phyloP scores from a whole-genome alignment of 1,284 basidiomycete genomes.

The Anthracocystis panici-leucophaei region DNA sequence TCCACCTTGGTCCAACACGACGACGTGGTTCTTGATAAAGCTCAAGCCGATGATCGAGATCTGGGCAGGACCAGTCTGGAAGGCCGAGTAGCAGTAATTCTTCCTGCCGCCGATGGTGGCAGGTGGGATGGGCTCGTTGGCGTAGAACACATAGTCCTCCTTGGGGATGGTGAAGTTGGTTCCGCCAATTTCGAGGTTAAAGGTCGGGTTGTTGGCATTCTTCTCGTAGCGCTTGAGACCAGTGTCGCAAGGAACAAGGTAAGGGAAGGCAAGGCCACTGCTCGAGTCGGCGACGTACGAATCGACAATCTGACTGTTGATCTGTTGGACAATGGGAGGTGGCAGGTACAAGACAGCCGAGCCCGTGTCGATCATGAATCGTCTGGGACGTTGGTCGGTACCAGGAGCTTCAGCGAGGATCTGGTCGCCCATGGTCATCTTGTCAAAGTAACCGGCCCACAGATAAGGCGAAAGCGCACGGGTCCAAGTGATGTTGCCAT shows the following conservation, averaged over 20 bases:
- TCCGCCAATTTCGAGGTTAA: conserved; percentile 41
- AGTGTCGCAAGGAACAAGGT: conserved; percentile 58
- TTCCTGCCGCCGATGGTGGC: conserved; percentile 36
- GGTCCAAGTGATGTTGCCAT: conserved; percentile 51
- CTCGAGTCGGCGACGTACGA: conserved; percentile 31
- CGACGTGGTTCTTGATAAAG: conserved; percentile 61
- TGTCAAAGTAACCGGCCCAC: conserved; percentile 52
- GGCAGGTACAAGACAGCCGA: conserved; percentile 54
- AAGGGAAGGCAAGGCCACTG: conserved; percentile 42
- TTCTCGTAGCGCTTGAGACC: conserved; percentile 51
- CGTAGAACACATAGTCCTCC: conserved; percentile 58
- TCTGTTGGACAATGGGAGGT: conserved; percentile 28
- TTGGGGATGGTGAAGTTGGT: conserved; percentile 52
- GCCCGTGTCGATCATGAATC: conserved; percentile 58
- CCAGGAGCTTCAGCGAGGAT: conserved; percentile 28
- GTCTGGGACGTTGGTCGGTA: conserved; percentile 27
- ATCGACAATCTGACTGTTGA: conserved; percentile 51
- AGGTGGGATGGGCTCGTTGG: conserved; percentile 47
- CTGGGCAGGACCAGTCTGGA: conserved; percentile 51
- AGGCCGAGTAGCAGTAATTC: conserved; percentile 53
- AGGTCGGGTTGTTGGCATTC: conserved; percentile 32
- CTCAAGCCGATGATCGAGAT: conserved; percentile 54
- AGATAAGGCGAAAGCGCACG: conserved; percentile 41
- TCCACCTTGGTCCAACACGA: conserved; percentile 54
- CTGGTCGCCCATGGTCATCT: conserved; percentile 47